Percentiles rank a stretch among this genome's conserved stretches.
These are phyloP conservation scores for Xylariaceae sp. DNA, from an alignment of 2,329 filamentous ascomycete species.

Conservation along the genomic window DNA sequence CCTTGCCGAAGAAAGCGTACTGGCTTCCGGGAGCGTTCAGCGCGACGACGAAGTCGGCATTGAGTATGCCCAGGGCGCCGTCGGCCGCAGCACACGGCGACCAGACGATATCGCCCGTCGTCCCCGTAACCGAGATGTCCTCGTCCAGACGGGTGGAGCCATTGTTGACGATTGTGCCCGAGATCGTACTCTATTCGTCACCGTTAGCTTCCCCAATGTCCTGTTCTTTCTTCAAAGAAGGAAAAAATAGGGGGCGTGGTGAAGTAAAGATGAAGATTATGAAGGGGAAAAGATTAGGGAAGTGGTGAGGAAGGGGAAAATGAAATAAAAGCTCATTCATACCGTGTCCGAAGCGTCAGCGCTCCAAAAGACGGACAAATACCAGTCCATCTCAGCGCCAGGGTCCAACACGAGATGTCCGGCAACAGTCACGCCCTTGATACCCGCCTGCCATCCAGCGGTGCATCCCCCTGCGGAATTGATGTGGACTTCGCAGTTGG, in stretches of 20 bases:
- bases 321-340: constrained; percentile 5
- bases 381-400: constrained; percentile 32
- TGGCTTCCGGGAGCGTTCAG: constrained; percentile 29
- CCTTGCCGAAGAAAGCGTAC: constrained; percentile 35
- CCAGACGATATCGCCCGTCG: constrained; percentile 29
- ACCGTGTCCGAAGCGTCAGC: constrained; percentile 34
- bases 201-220: background rate
- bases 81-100: constrained; percentile 32
- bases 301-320: background rate
- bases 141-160: constrained; percentile 24
- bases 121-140: constrained; percentile 26
- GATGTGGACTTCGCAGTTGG: constrained; percentile 38
- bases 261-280: background rate
- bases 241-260: background rate
- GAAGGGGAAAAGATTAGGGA: background rate
- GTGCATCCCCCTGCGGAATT: constrained; percentile 27
- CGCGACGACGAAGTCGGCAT: constrained; percentile 39
- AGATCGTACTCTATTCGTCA: constrained; percentile 26
- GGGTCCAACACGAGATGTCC: constrained; percentile 33
- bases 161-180: constrained; percentile 26
- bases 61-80: constrained; percentile 36
- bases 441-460: constrained; percentile 37
- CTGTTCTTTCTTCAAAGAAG: background rate
- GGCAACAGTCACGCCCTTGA: constrained; percentile 31
- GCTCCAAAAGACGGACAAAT: constrained; percentile 36